A percentile compares a stretch with the other conserved stretches of the same genome.
phyloP scores from a whole-genome alignment of 2,329 filamentous ascomycete genomes.

The Penicillium sp. region DNA sequence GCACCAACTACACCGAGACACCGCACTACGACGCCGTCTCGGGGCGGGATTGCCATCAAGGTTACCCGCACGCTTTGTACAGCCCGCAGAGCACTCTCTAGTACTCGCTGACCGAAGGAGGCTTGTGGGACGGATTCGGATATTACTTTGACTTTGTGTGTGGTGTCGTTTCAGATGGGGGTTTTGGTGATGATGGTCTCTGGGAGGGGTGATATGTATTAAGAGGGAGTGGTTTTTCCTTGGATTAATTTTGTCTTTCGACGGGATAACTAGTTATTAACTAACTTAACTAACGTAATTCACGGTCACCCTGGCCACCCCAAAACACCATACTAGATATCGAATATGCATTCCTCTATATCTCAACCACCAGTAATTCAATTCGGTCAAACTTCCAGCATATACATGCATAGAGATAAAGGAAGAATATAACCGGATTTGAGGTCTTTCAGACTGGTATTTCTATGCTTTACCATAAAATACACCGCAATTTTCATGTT shows the following conservation, averaged over 20 bases:
- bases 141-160: constrained; percentile 36
- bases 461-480: not conserved
- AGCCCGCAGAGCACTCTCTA: constrained; percentile 44
- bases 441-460: not conserved
- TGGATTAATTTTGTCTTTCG: not conserved
- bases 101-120: constrained; percentile 41
- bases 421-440: not conserved
- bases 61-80: constrained; percentile 40
- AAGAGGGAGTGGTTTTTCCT: not conserved
- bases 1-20: constrained; percentile 36
- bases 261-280: too few species aligned
- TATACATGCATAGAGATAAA: not conserved
- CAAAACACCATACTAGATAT: too few species aligned
- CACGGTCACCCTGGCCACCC: too few species aligned
- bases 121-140: constrained; percentile 28
- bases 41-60: constrained; percentile 48
- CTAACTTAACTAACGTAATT: too few species aligned
- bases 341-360: not conserved
- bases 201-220: not conserved
- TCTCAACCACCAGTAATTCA: not conserved
- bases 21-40: constrained; percentile 38
- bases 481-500: not conserved
- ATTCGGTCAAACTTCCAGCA: not conserved
- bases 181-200: too few species aligned
- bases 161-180: constrained; percentile 23